Evolutionary conservation across 139 green algal genomes (phyloP).

Genomic region (Nannochloris sp.): DNA sequence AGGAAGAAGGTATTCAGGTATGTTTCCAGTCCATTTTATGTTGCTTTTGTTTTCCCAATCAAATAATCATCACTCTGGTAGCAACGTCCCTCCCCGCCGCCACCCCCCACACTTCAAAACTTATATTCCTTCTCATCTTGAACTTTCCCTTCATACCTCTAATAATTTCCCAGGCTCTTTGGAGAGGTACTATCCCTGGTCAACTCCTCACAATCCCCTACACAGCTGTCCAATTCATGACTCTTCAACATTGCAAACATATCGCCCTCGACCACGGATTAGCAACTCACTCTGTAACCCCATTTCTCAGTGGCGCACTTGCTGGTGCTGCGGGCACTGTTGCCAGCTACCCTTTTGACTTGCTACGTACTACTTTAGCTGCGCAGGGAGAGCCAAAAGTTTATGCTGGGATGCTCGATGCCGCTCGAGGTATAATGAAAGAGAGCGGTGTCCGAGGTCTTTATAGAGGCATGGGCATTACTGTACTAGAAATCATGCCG

Average conservation of each 20-base stretch:
- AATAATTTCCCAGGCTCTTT: conserved; percentile 68
- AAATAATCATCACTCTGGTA: too few relatives aligned
- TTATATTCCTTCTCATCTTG: not conserved
- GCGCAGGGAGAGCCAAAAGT: conserved; percentile 91
- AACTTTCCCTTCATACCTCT: not conserved
- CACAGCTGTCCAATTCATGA: conserved; percentile 94
- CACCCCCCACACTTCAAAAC: too few relatives aligned
- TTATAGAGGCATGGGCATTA: conserved; percentile 84
- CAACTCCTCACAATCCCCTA: conserved; percentile 92
- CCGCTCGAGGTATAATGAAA: conserved; percentile 43
- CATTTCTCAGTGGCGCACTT: conserved; percentile 75
- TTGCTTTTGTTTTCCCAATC: not conserved
- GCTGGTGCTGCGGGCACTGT: conserved; percentile 85
- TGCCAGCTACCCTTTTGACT: conserved; percentile 95
- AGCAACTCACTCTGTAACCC: conserved; percentile 37
- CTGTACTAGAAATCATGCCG: conserved; percentile 94
- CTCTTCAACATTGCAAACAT: conserved; percentile 63
- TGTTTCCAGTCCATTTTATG: not conserved
- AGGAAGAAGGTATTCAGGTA: conserved; percentile 84
- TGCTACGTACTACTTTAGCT: conserved; percentile 93
- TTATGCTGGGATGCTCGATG: conserved; percentile 6
- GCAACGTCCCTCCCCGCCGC: too few relatives aligned
- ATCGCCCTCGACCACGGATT: conserved; percentile 7
- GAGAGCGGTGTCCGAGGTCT: conserved; percentile 46
- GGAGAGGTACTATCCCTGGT: conserved; percentile 87